A percentile compares a stretch with the other conserved stretches of the same genome.
These are phyloP conservation scores for Elongisporangium anandrum DNA, from an alignment of 352 stramenopile genomes.

Conservation along the genomic window DNA sequence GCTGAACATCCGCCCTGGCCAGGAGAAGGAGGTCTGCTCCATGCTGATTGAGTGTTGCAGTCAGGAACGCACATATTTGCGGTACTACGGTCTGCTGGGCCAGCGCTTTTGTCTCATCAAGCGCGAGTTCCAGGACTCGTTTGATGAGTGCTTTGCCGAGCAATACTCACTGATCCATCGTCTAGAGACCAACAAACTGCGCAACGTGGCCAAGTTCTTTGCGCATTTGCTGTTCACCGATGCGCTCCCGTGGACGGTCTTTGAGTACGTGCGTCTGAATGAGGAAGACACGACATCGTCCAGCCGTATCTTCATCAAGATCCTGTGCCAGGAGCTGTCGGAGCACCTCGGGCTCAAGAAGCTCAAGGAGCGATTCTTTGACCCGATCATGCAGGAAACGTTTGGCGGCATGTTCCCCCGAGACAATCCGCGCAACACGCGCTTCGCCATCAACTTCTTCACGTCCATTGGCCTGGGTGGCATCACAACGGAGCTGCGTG, in stretches of 20 bases:
- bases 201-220: constrained; percentile 99
- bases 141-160: constrained; percentile 92
- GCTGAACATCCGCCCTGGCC: constrained; percentile 94
- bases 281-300: constrained; percentile 99
- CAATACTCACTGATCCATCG: constrained; percentile 97
- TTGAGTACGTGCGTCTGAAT: constrained; percentile 96
- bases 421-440: constrained; percentile 96
- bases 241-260: constrained; percentile 96
- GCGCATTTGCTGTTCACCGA: constrained; percentile 97
- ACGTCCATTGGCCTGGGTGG: constrained; percentile 98
- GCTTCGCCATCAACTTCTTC: constrained; percentile 99
- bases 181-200: constrained; percentile 98
- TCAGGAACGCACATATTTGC: constrained; percentile 96
- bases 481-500: constrained; percentile 95
- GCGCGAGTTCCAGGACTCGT: constrained; percentile 94
- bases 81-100: constrained; percentile 96
- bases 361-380: constrained; percentile 94
- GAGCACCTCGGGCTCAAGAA: constrained; percentile 96
- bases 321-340: constrained; percentile 97
- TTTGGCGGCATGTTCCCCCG: constrained; percentile 97
- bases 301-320: constrained; percentile 99
- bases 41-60: constrained; percentile 99
- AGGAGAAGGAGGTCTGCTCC: constrained; percentile 97
- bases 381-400: constrained; percentile 87
- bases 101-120: constrained; percentile 97